Conservation (phyloP, 2,329 filamentous ascomycete species). For the Xylariaceae sp. region DNA sequence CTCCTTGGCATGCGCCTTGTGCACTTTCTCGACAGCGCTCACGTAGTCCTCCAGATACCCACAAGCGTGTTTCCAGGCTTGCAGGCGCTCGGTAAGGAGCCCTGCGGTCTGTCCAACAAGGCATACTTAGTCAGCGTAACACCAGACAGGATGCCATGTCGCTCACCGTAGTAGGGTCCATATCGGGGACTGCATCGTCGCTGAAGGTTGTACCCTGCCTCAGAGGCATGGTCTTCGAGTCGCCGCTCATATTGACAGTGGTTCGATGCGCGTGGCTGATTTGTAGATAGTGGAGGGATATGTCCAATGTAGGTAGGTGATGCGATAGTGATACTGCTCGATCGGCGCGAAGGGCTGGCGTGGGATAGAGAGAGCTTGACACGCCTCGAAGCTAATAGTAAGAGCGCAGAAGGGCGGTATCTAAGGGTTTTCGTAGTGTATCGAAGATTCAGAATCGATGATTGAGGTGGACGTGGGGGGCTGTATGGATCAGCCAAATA, state of each 20-base stretch:
- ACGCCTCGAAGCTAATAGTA: no score
- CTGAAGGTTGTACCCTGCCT: slow-evolving; percentile 45
- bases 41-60: slow-evolving; percentile 91
- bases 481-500: no score
- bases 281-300: no score
- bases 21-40: slow-evolving; percentile 76
- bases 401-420: not conserved
- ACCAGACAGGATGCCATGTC: not conserved
- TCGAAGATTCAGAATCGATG: not conserved
- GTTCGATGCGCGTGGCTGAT: not conserved
- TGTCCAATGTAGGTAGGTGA: not conserved
- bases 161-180: slow-evolving; percentile 56
- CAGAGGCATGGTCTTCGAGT: slow-evolving; percentile 37
- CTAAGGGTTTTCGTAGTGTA: not conserved
- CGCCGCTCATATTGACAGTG: slow-evolving; percentile 28
- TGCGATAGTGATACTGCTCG: no score
- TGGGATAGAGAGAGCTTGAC: no score
- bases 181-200: slow-evolving; percentile 57
- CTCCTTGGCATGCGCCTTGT: slow-evolving; percentile 83
- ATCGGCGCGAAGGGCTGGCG: no score
- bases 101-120: slow-evolving; percentile 57
- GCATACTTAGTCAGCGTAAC: slow-evolving; percentile 9
- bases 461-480: not conserved
- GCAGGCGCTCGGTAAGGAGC: slow-evolving; percentile 79
- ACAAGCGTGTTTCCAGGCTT: slow-evolving; percentile 94